Conservation (phyloP, 768 basidiomycete genomes). For the Lactarius hengduanensis region DNA sequence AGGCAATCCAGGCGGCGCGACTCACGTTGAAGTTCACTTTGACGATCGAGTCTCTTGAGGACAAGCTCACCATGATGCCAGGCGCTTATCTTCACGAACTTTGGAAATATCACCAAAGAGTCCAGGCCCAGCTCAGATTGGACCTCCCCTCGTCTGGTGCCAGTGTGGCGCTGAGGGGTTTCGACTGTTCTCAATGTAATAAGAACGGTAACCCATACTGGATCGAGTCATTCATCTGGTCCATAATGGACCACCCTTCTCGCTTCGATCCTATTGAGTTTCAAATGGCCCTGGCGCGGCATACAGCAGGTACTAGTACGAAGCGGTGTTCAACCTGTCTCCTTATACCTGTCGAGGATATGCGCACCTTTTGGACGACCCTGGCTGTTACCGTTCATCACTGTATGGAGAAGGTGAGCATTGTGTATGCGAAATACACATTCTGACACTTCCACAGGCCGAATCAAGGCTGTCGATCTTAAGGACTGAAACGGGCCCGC, state of each 20-base stretch:
- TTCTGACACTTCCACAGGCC: not conserved
- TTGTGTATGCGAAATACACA: not conserved
- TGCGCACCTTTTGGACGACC: not conserved
- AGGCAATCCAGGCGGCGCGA: conserved; percentile 4
- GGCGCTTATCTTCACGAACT: conserved; percentile 11
- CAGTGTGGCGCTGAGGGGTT: not conserved
- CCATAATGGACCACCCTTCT: not conserved
- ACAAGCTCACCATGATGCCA: not conserved
- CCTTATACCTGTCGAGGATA: not conserved
- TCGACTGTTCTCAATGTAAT: not conserved
- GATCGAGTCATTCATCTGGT: not conserved
- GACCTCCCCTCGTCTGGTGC: not conserved
- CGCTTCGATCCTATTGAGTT: conserved; percentile 9
- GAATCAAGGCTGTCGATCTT: not conserved
- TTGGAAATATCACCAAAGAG: conserved; percentile 9
- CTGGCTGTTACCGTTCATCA: not conserved
- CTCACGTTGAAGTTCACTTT: not conserved
- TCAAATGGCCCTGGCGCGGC: conserved; percentile 2
- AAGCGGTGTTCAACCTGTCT: not conserved
- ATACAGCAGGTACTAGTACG: not conserved
- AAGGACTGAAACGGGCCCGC: not conserved
- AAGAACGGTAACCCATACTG: not conserved
- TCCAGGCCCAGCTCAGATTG: not conserved
- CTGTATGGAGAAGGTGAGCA: not conserved
- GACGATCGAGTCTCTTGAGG: conserved; percentile 1